A percentile compares a stretch with the other conserved stretches of the same genome.
These are phyloP conservation scores for Ophiostoma ulmi DNA, from an alignment of 2,329 filamentous ascomycete genomes.

Conservation along the genomic window DNA sequence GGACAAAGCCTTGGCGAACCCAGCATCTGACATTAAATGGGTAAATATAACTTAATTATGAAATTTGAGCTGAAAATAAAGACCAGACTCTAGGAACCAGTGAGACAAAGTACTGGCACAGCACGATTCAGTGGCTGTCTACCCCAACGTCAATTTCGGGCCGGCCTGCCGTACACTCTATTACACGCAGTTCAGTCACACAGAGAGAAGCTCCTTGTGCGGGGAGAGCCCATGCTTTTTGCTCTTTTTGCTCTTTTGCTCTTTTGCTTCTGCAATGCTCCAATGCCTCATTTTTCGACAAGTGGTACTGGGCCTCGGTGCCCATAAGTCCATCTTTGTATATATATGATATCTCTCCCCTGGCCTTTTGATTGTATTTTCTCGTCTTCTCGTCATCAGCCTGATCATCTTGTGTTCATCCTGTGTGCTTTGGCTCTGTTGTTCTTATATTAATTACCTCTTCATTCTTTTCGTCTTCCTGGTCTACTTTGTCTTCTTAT, in stretches of 20 bases:
- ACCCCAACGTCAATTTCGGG: background rate
- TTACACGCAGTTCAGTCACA: background rate
- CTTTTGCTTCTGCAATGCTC: background rate
- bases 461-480: background rate
- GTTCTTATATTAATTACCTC: background rate
- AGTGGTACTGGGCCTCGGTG: background rate
- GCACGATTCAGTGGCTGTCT: background rate
- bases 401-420: background rate
- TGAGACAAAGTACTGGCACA: background rate
- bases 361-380: background rate
- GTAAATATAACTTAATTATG: background rate
- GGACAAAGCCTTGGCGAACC: conserved; percentile 4
- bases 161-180: background rate
- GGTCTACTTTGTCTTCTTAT: background rate
- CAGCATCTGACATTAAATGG: background rate
- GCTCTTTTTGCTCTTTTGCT: background rate
- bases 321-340: background rate
- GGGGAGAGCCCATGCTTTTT: background rate
- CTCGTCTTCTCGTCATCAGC: background rate
- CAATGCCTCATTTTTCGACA: background rate
- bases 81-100: background rate
- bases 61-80: no score
- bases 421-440: no score
- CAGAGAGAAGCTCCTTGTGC: background rate
- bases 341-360: conserved; percentile 10